phyloP scores from a whole-genome alignment of 371 early-diverging fungal species.

The Rhizopus stolonifer region DNA sequence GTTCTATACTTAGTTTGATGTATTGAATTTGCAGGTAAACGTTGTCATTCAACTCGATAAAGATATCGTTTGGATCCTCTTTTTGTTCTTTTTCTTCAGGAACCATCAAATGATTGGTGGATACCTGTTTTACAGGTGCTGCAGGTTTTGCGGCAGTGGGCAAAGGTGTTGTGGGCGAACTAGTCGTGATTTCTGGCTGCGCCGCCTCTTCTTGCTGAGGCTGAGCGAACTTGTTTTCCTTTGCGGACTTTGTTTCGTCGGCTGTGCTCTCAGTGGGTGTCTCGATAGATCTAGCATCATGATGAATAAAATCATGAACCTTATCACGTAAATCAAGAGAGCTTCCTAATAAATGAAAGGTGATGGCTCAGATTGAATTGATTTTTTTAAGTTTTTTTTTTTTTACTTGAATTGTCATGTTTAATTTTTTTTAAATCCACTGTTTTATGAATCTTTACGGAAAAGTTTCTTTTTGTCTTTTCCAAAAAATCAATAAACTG shows the following conservation, averaged over 20 bases:
- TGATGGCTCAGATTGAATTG: no score
- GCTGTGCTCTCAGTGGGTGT: neutral
- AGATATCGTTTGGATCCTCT: constrained; percentile 5
- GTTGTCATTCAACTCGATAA: constrained; percentile 41
- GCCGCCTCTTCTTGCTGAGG: neutral
- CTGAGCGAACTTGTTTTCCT: no score
- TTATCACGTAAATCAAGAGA: constrained; percentile 11
- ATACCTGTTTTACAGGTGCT: neutral
- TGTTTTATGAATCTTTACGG: constrained; percentile 46
- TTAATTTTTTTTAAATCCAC: constrained; percentile 15
- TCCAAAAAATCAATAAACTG: constrained; percentile 47
- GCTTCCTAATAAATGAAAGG: constrained; percentile 4
- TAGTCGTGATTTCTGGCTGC: neutral
- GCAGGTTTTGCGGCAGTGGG: no score
- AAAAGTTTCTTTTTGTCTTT: constrained; percentile 32
- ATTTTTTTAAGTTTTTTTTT: neutral
- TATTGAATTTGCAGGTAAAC: constrained; percentile 41
- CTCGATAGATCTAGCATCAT: neutral
- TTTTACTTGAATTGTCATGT: neutral
- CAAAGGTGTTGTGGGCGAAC: neutral
- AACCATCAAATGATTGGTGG: neutral
- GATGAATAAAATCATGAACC: neutral
- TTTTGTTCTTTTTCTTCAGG: neutral
- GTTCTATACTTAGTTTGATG: constrained; percentile 12
- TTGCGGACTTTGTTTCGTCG: neutral